Percentiles rank a stretch among this genome's conserved stretches.
Conservation (phyloP, 2,329 filamentous ascomycete genomes). For the Alternaria alternata region DNA sequence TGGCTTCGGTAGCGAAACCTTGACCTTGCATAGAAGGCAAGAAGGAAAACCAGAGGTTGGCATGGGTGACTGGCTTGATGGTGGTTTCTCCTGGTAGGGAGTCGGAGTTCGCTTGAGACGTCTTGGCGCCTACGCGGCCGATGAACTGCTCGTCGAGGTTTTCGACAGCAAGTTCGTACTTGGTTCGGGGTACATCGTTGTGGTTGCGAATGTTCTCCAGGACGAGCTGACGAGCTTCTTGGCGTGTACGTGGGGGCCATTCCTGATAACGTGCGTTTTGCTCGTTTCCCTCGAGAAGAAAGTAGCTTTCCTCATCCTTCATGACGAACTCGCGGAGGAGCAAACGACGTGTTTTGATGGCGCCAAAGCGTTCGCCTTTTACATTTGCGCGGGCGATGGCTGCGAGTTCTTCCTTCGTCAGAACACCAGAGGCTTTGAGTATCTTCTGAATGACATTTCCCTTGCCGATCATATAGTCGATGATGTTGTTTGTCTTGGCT, state of each 20-base stretch:
- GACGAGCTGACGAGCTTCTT: conserved; percentile 32
- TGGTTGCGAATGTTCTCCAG: conserved; percentile 28
- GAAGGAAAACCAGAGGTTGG: conserved; percentile 45
- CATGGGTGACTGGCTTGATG: conserved; percentile 19
- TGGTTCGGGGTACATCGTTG: conserved; percentile 21
- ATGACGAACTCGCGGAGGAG: conserved; percentile 38
- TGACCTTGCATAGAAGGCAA: conserved; percentile 33
- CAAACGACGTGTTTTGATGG: conserved; percentile 33
- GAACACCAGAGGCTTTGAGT: conserved; percentile 18
- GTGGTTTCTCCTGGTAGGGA: conserved; percentile 9
- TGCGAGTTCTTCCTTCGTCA: conserved; percentile 30
- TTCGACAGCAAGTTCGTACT: conserved; percentile 43
- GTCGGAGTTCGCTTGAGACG: conserved; percentile 16
- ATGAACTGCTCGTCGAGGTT: conserved; percentile 28
- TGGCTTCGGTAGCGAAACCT: conserved; percentile 44
- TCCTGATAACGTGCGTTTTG: conserved; percentile 42
- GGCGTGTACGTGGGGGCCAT: conserved; percentile 32
- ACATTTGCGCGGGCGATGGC: conserved; percentile 27
- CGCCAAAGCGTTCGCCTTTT: conserved; percentile 24
- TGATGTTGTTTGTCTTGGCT: conserved; percentile 25
- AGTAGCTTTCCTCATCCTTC: conserved; percentile 31
- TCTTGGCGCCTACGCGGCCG: conserved; percentile 41
- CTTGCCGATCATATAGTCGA: conserved; percentile 35
- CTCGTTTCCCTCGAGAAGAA: conserved; percentile 32
- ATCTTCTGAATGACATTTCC: conserved; percentile 31